These are phyloP conservation scores for Cadophora sp. DNA, from an alignment of 2,329 filamentous ascomycete species.

Conservation along the genomic window DNA sequence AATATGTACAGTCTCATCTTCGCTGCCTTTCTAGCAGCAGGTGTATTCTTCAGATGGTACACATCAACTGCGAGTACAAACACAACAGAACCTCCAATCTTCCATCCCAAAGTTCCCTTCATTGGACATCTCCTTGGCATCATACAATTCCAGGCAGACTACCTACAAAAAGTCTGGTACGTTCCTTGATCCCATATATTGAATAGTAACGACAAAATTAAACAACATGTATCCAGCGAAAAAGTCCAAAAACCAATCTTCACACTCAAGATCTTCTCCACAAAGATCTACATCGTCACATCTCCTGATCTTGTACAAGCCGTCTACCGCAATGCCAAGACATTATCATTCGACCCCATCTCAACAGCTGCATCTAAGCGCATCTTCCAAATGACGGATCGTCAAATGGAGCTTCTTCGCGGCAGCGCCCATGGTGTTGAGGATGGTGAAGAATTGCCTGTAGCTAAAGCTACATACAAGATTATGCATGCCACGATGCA, in stretches of 20 bases:
- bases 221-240: constrained; percentile 26
- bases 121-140: constrained; percentile 55
- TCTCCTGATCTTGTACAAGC: constrained; percentile 48
- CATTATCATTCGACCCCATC: constrained; percentile 51
- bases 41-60: background rate
- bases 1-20: background rate
- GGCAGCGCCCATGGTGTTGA: background rate
- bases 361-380: constrained; percentile 46
- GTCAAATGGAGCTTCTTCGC: constrained; percentile 38
- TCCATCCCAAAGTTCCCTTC: constrained; percentile 50
- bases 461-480: constrained; percentile 36
- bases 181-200: constrained; percentile 9
- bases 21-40: background rate
- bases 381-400: constrained; percentile 45
- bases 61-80: constrained; percentile 27
- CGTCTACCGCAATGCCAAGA: constrained; percentile 47
- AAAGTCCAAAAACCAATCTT: constrained; percentile 45
- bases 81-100: constrained; percentile 50
- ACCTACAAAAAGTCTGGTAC: constrained; percentile 47
- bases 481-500: constrained; percentile 44
- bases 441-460: constrained; percentile 2
- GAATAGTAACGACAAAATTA: background rate
- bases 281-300: constrained; percentile 52
- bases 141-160: constrained; percentile 45
- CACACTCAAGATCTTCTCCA: constrained; percentile 51